Evolutionary conservation across 805 yeast species (phyloP), one percentile per base, ranked within the genome.

Genomic region (Nakazawaea laoshanensis): DNA sequence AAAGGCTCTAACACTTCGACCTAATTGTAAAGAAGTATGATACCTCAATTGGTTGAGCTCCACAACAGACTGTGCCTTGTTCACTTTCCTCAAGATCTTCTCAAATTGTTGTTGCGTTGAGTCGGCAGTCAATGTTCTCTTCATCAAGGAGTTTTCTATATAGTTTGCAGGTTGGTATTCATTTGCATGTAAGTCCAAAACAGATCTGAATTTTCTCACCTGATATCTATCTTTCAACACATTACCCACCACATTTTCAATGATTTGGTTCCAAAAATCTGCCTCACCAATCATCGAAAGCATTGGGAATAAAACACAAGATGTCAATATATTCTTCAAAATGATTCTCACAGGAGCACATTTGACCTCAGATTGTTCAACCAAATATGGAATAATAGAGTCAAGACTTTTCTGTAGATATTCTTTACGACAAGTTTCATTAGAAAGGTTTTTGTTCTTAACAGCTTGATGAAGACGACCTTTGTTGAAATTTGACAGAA

Each of bases 211-310:
- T 42, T 75, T 70, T 38, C 77, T 71, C 1, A 87, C 94, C 46
- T 83, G 85, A 23, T 70, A 70, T 35, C 87, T 61, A 46, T 85
- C 94, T 41, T 75, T 75, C 48, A 88, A 59, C 9, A 80, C 68
- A 19, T 67, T 67, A 3, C 85, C 77, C 2, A 82, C 70, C 2
- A 68, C 50, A 32, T 69, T 67, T 7, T 76, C 75, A 11, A 86
- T 63, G 25, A 65, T 46, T 35, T 74, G 70, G 49, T 88, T 88
- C 72, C 80, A 81, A 39, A 74, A 80, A 49, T 86, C 94, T 1
- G 89, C 73, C 30, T 81, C 88, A 0, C 78, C 56, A 1, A 80
- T 44, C 55, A 79, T 68, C 5, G 58, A 48, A 4, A 63, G 36
- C 0, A 70, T 33, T 0, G 86, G 83, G 15, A 52, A 48, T 8